Evolutionary conservation across 306 rosid genomes (phyloP).

Genomic region (Rosa lucieae): DNA sequence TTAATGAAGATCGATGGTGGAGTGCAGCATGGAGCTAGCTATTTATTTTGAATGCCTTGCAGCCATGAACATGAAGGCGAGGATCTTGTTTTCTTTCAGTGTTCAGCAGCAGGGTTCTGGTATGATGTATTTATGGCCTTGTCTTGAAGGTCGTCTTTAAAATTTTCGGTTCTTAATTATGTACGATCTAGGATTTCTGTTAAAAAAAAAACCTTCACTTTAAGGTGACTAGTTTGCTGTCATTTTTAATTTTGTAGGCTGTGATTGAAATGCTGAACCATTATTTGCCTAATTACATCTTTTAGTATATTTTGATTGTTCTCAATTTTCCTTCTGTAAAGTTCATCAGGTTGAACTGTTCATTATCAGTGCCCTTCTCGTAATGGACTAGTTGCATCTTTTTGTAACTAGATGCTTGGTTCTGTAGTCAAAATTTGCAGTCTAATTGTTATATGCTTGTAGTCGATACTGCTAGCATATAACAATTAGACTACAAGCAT

Average conservation of each 20-base stretch:
- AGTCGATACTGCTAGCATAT: neutral
- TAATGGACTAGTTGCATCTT: neutral
- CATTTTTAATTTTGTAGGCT: conserved; percentile 58
- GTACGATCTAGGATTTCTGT: conserved; percentile 36
- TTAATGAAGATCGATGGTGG: conserved; percentile 28
- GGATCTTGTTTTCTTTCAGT: neutral
- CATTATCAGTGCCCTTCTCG: neutral
- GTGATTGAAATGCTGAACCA: conserved; percentile 48
- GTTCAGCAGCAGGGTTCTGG: conserved; percentile 22
- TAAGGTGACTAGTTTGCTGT: conserved; percentile 24
- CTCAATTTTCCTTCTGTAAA: neutral
- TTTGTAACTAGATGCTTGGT: neutral
- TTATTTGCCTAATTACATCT: conserved; percentile 28
- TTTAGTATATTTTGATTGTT: conserved; percentile 9
- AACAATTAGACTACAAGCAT: too few species aligned
- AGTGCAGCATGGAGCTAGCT: conserved; percentile 31
- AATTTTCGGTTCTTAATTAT: conserved; percentile 39
- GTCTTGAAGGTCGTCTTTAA: conserved; percentile 37
- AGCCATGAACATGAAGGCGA: conserved; percentile 9
- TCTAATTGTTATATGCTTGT: neutral
- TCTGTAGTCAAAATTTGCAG: neutral
- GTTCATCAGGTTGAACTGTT: neutral
- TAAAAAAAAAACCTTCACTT: conserved; percentile 23
- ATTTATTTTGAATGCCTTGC: conserved; percentile 34
- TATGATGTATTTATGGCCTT: conserved; percentile 36